Conservation (phyloP, 2,329 filamentous ascomycete genomes). For the Thyridium curvatum region DNA sequence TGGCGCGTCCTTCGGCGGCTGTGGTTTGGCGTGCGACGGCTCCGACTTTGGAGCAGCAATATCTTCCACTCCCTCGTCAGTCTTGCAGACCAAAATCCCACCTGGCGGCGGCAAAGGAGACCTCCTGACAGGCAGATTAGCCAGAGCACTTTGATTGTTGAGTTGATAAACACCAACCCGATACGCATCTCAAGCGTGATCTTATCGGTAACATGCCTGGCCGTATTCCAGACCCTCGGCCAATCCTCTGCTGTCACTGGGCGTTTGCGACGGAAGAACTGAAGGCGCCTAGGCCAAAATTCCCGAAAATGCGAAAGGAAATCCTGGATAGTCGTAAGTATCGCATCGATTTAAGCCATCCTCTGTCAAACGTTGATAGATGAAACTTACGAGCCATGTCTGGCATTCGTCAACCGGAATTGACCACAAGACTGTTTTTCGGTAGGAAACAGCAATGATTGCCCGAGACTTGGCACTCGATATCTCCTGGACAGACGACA, state of each 20-base stretch:
- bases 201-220: constrained; percentile 9
- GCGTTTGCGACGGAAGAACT: constrained; percentile 20
- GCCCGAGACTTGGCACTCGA: constrained; percentile 7
- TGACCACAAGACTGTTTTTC: constrained; percentile 28
- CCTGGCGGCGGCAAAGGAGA: not conserved
- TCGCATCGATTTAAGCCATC: too few relatives aligned
- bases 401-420: constrained; percentile 30
- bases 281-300: constrained; percentile 32
- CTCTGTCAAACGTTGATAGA: constrained; percentile 6
- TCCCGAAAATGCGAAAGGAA: constrained; percentile 34
- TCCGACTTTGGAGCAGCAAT: too few relatives aligned
- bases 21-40: too few relatives aligned
- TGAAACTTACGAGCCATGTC: constrained; percentile 36
- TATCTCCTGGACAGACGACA: constrained; percentile 18
- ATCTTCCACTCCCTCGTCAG: not conserved
- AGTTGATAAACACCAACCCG: constrained; percentile 4
- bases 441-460: constrained; percentile 27
- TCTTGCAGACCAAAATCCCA: not conserved
- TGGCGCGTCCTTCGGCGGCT: not conserved
- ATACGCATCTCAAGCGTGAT: constrained; percentile 12
- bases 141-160: constrained; percentile 1
- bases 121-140: not conserved
- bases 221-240: constrained; percentile 13
- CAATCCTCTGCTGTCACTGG: constrained; percentile 13
- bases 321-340: constrained; percentile 10